Evolutionary conservation across 2,329 filamentous ascomycete species (phyloP).

Genomic region (Cladosporium sp.): DNA sequence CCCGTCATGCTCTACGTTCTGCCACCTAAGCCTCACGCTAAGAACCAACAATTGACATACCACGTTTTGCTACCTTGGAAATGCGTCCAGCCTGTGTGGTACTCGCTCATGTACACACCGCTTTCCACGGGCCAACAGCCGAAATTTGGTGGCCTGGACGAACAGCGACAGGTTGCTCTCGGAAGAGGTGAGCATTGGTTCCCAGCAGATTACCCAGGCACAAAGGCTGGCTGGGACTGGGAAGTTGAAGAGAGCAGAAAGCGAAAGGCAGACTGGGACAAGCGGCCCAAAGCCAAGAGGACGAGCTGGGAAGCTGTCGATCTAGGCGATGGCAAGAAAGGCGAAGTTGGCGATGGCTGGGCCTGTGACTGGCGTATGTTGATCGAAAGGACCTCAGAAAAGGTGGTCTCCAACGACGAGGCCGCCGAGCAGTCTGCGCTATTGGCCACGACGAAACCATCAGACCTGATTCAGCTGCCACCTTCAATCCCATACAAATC

Average conservation of each 20-base stretch:
- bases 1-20: conserved; percentile 66
- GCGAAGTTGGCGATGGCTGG: conserved; percentile 79
- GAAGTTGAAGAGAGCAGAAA: conserved; percentile 61
- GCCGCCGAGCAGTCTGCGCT: not conserved
- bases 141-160: conserved; percentile 74
- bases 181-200: conserved; percentile 78
- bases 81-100: conserved; percentile 81
- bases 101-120: conserved; percentile 76
- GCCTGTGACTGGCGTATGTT: conserved; percentile 65
- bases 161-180: conserved; percentile 75
- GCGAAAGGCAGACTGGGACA: conserved; percentile 65
- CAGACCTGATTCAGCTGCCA: not conserved
- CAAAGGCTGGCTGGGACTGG: conserved; percentile 74
- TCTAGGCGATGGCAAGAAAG: conserved; percentile 68
- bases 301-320: conserved; percentile 70
- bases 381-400: not conserved
- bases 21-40: conserved; percentile 17
- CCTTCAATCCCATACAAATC: conserved; percentile 20
- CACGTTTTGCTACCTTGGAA: conserved; percentile 86
- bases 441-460: not conserved
- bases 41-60: conserved; percentile 66
- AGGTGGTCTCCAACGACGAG: not conserved
- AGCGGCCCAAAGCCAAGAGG: conserved; percentile 76
- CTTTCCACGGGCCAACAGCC: conserved; percentile 76
- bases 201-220: conserved; percentile 77